phyloP scores from a whole-genome alignment of 345 rosid genomes.

The Murraya koenigii region DNA sequence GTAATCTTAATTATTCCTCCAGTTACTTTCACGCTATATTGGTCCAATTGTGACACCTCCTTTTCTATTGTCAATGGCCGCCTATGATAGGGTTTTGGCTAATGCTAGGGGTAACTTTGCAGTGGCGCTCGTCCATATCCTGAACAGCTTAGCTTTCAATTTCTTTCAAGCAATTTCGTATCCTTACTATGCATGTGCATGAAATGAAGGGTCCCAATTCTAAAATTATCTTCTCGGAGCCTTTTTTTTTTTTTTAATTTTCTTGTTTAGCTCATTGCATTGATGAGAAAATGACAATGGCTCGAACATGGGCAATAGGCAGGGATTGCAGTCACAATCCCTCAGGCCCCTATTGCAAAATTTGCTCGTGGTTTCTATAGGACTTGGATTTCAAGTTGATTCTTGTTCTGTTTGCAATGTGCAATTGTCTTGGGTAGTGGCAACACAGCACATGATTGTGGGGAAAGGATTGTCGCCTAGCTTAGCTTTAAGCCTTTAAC shows the following conservation, averaged over 20 bases:
- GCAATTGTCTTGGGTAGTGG: conserved; percentile 18
- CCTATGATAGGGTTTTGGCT: background rate
- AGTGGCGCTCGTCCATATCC: background rate
- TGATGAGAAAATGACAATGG: conserved; percentile 17
- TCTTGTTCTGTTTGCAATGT: conserved; percentile 9
- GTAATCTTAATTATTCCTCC: background rate
- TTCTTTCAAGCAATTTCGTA: background rate
- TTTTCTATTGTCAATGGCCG: background rate
- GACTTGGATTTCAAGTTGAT: conserved; percentile 2
- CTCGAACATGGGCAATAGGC: conserved; percentile 11
- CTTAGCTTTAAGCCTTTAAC: background rate
- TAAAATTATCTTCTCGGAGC: background rate
- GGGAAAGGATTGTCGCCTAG: background rate
- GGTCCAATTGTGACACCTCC: background rate
- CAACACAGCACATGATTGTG: conserved; percentile 24
- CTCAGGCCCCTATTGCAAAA: background rate
- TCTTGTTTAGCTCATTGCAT: conserved; percentile 3
- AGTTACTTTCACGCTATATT: background rate
- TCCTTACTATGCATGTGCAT: background rate
- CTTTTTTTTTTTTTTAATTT: background rate
- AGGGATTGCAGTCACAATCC: background rate
- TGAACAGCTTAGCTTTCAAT: background rate
- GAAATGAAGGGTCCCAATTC: background rate
- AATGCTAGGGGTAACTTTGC: background rate
- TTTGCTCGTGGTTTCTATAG: background rate